phyloP scores from a whole-genome alignment of 345 rosid genomes.

The Bruguiera parviflora region DNA sequence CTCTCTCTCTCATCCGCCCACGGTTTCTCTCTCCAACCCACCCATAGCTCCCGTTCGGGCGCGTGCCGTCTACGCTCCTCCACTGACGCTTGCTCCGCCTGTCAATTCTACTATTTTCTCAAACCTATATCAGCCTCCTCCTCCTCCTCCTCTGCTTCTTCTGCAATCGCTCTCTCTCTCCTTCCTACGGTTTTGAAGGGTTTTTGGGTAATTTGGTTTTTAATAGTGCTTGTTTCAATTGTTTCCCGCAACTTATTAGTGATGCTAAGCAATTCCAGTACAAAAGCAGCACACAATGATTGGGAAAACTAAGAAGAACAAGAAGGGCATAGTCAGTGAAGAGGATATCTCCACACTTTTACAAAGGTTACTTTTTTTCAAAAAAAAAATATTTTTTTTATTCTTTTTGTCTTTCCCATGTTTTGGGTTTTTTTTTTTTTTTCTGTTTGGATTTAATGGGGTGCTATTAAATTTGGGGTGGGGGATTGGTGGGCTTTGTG shows the following conservation, averaged over 20 bases:
- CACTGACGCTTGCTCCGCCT: background rate
- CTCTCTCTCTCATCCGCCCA: background rate
- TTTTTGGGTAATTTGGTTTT: conserved; percentile 19
- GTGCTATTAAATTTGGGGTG: background rate
- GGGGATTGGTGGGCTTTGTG: background rate
- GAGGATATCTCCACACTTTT: conserved; percentile 58
- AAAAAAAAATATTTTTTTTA: background rate
- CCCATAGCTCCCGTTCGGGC: background rate
- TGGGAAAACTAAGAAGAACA: conserved; percentile 42
- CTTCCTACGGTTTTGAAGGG: conserved; percentile 17
- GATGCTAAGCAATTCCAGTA: conserved; percentile 29
- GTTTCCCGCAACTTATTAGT: conserved; percentile 6
- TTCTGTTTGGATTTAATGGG: background rate
- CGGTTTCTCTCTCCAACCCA: background rate
- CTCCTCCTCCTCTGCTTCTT: background rate
- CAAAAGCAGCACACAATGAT: conserved; percentile 29
- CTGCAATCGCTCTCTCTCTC: background rate
- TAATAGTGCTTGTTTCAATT: background rate
- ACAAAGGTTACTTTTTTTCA: conserved; percentile 41
- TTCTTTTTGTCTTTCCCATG: background rate
- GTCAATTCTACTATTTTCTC: background rate
- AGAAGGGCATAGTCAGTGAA: conserved; percentile 53
- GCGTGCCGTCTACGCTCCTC: background rate
- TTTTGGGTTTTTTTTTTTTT: background rate
- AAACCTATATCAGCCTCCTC: background rate